These are phyloP conservation scores for Colletotrichum incanum DNA, from an alignment of 2,329 filamentous ascomycete genomes.

Conservation along the genomic window DNA sequence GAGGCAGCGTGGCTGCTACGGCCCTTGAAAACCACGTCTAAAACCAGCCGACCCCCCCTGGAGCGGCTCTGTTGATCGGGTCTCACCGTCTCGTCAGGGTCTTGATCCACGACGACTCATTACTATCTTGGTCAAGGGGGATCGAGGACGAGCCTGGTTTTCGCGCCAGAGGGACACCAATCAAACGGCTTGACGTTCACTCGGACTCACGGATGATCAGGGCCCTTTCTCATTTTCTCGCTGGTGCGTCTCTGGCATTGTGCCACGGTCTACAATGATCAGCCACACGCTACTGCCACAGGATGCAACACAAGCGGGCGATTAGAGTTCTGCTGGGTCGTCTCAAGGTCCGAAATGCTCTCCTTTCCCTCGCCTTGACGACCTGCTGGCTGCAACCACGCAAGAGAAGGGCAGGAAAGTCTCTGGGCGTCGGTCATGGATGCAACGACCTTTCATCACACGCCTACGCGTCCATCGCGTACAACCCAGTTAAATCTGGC, in stretches of 20 bases:
- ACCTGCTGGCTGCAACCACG: constrained; percentile 4
- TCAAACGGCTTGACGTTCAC: constrained; percentile 20
- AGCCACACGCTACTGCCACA: constrained; percentile 40
- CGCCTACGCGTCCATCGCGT: constrained; percentile 14
- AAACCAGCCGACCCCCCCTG: constrained; percentile 35
- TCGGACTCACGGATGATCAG: constrained; percentile 31
- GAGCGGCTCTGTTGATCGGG: constrained; percentile 42
- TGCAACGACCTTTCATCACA: constrained; percentile 9
- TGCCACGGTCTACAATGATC: constrained; percentile 33
- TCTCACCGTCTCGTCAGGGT: constrained; percentile 39
- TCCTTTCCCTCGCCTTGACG: neutral
- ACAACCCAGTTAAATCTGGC: neutral
- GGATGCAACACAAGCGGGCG: constrained; percentile 25
- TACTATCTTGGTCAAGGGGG: constrained; percentile 21
- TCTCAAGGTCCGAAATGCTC: constrained; percentile 7
- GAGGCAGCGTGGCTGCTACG: constrained; percentile 26
- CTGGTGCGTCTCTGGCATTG: constrained; percentile 28
- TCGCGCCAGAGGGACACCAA: constrained; percentile 18
- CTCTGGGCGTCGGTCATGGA: neutral
- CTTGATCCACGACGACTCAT: constrained; percentile 24
- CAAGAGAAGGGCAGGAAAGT: neutral
- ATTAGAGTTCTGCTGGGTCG: constrained; percentile 34
- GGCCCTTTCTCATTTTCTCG: constrained; percentile 38
- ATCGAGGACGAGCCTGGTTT: constrained; percentile 19
- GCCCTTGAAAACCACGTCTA: constrained; percentile 26